Conservation (phyloP, 176 grass and related monocot genomes). For the Carex myosuroides region DNA sequence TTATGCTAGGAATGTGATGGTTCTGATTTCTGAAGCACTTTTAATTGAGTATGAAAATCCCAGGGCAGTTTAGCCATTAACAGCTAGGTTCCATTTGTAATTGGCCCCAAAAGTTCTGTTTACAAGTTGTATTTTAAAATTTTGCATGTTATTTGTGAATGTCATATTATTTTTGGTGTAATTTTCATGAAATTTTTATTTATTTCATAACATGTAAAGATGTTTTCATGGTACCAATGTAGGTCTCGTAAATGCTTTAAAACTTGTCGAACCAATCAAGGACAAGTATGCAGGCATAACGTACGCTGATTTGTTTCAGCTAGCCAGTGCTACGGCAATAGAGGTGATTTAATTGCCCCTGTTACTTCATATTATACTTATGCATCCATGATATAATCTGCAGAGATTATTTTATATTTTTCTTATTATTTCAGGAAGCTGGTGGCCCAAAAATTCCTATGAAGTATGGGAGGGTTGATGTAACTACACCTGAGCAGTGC, state of each 20-base stretch:
- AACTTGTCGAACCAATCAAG: constrained; percentile 70
- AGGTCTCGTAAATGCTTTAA: constrained; percentile 85
- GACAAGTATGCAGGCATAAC: constrained; percentile 67
- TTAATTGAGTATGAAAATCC: not conserved
- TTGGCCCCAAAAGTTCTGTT: not conserved
- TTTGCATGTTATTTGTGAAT: not conserved
- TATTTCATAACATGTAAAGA: not conserved
- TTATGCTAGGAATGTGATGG: not conserved
- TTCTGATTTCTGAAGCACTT: not conserved
- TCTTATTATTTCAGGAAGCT: constrained; percentile 57
- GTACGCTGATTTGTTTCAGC: constrained; percentile 86
- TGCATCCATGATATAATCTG: not conserved
- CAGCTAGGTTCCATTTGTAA: not conserved
- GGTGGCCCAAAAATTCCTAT: constrained; percentile 90
- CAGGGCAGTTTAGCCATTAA: not conserved
- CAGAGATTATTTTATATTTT: constrained; percentile 8
- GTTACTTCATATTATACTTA: not conserved
- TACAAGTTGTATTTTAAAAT: not conserved
- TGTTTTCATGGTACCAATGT: not conserved
- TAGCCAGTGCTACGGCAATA: constrained; percentile 89
- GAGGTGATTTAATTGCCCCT: constrained; percentile 39
- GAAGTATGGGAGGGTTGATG: constrained; percentile 82
- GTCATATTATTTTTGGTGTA: not conserved
- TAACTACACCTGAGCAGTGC: constrained; percentile 63
- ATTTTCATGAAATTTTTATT: not conserved